Base-by-base conservation (phyloP, 371 early-diverging fungal species). In the Conidiobolus incongruus region DNA sequence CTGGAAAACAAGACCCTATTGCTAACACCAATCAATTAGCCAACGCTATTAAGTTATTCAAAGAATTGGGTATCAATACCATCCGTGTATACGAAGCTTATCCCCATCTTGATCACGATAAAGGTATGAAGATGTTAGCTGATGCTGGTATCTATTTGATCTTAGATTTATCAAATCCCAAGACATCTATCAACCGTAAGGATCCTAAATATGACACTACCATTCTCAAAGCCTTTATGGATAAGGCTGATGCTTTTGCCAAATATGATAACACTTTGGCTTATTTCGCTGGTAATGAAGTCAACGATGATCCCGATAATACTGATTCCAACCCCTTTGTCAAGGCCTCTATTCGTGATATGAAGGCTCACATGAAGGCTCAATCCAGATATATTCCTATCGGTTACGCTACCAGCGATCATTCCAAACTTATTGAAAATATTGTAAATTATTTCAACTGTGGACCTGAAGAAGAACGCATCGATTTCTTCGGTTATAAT, bases 231-330 rank as follows among this genome's bases (percentile, higher is more conserved):
- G 60, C 66, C 45, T 72, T 66, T 51, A 66, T 53, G 23, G 54
- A 57, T 17, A 72, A 76, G 22, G 62, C 77, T 15, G 73, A 71
- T 38, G 74, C 71, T 1, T 81, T 81, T 50, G 43, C 67, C 26
- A 57, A 65, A 21, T 81, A 76, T 42, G 36, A 55, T 34, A 77
- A 81, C 50, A 49, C 69, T n/a, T 49, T 75, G 13, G 83, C 63
- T 2, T 84, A 80, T 58, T 60, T 82, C 49, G 76, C 72, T 13
- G 82, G 84, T 10, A 84, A 84, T 52, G 85, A 81, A 55, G 83
- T 80, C 7, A 69, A 77, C 23, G 78, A 76, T 45, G 71, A 72
- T 47, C 59, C 59, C 22, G 56, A 62, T 15, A 74, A 72, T 11
- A 80, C 80, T 2, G 51, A 55, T 1, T 75, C 83, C 1, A 66